Base-by-base conservation (phyloP, 2,329 filamentous ascomycete genomes). In the Aschersonia sp. region DNA sequence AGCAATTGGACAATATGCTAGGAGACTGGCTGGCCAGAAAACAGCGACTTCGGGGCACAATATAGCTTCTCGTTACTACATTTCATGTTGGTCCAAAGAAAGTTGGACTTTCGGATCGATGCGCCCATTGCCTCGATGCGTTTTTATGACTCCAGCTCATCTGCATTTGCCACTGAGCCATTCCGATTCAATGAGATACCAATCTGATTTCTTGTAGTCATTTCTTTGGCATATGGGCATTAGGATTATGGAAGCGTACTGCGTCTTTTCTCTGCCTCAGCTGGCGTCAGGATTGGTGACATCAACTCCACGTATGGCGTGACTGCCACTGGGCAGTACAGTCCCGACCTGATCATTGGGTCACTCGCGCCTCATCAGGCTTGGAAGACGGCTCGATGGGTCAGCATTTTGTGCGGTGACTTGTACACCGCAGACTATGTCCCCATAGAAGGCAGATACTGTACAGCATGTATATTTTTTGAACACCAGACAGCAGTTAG, bases 1-100 rank as follows among this genome's bases (percentile, higher is more conserved):
- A 83, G 68, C 84, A 91, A 73, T 75, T 97, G 55, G 91, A 98
- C 66, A 80, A 85, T 28, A 81, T 95, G 77, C 75, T 95, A 43
- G 84, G 83, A 54, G 82, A 86, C 58, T 89, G 87, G 82, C 72
- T 94, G 58, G 74, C 85, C 62, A 70, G 82, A 61, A 74, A 88
- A 70, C 72, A 81, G 72, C 69, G 82, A 68, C 57, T 75, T 59
- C 63, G 78, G 66, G 70, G 73, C 45, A 63, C 66, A 20, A 59
- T 73, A 47, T 77, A 61, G 47, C 31, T 40, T 30, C 29, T 30
- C 32, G 31, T 28, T 32, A 32, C 12, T 31, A 40, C n/a, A 38
- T 3, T 9, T 38, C 12, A 38, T 38, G 3, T 12, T 7, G 12
- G 7, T 9, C 12, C 12, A 12, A 38, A 38, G 35, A 12, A 10